phyloP scores from a whole-genome alignment of 1,284 basidiomycete species.

The Exobasidium cylindrosporum region DNA sequence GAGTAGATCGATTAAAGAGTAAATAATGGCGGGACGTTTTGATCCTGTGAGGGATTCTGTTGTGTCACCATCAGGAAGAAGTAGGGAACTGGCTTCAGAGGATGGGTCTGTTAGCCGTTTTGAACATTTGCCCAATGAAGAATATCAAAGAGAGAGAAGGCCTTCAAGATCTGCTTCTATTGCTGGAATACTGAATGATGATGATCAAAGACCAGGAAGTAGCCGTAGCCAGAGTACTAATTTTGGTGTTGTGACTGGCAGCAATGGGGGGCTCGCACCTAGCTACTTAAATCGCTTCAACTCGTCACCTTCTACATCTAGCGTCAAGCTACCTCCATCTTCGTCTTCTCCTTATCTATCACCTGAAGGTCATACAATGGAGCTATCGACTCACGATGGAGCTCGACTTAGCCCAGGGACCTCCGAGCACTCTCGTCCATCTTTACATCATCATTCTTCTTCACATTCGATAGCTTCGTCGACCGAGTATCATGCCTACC shows the following conservation, averaged over 20 bases:
- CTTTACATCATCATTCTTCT: neutral
- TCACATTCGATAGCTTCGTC: neutral
- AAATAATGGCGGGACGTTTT: conserved; percentile 8
- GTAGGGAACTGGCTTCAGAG: neutral
- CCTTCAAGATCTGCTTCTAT: conserved; percentile 18
- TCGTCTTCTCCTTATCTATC: neutral
- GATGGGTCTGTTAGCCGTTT: neutral
- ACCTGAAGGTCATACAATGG: neutral
- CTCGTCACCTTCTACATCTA: conserved; percentile 1
- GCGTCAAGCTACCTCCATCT: conserved; percentile 1
- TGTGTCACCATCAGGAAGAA: neutral
- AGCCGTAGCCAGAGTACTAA: neutral
- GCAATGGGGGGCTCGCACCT: neutral
- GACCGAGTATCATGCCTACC: neutral
- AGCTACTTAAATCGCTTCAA: neutral
- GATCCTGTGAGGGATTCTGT: conserved; percentile 17
- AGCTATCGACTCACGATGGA: neutral
- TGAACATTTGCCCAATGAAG: neutral
- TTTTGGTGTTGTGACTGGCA: neutral
- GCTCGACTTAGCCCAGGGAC: neutral
- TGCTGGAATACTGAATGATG: conserved; percentile 15
- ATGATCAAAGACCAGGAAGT: neutral
- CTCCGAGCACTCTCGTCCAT: neutral
- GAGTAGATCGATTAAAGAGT: too few relatives aligned
- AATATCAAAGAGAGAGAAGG: neutral